Conservation (phyloP, 202 grass and related monocot species). For the Schoenoplectus tabernaemontani region DNA sequence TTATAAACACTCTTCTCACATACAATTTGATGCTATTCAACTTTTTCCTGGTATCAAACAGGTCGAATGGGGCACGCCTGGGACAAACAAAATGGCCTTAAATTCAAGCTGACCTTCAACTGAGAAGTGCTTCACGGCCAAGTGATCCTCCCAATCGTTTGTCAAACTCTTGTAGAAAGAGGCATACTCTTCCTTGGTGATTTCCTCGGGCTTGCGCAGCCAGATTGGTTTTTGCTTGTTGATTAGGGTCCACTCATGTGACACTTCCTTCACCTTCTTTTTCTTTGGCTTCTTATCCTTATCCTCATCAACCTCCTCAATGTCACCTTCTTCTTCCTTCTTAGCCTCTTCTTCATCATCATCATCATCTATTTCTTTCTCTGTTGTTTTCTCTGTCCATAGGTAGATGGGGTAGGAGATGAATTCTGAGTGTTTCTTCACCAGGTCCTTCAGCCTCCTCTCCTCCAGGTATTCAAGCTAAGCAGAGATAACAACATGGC, state of each 20-base stretch:
- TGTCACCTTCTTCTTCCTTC: constrained; percentile 42
- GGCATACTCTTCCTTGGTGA: constrained; percentile 35
- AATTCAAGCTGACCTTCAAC: constrained; percentile 39
- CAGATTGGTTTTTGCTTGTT: constrained; percentile 70
- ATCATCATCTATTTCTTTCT: constrained; percentile 78
- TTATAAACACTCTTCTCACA: constrained; percentile 58
- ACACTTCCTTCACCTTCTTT: constrained; percentile 54
- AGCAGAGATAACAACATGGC: background rate
- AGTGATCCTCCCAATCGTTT: constrained; percentile 55
- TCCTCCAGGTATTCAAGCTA: constrained; percentile 75
- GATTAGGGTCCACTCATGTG: constrained; percentile 53
- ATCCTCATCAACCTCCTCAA: constrained; percentile 39
- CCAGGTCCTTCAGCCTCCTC: constrained; percentile 56
- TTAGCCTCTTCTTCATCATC: constrained; percentile 33
- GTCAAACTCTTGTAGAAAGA: constrained; percentile 75
- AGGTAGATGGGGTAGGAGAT: constrained; percentile 83
- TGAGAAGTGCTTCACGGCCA: constrained; percentile 34
- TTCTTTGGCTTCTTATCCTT: constrained; percentile 18
- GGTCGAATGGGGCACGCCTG: constrained; percentile 24
- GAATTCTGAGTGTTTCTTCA: constrained; percentile 82
- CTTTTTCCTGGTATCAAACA: constrained; percentile 32
- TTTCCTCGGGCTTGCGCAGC: constrained; percentile 32
- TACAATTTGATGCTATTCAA: constrained; percentile 57
- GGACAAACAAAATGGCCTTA: constrained; percentile 34
- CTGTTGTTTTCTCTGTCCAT: constrained; percentile 75